Evolutionary conservation across 257 asterid genomes (phyloP).

Genomic region (Ligustrum vulgare): DNA sequence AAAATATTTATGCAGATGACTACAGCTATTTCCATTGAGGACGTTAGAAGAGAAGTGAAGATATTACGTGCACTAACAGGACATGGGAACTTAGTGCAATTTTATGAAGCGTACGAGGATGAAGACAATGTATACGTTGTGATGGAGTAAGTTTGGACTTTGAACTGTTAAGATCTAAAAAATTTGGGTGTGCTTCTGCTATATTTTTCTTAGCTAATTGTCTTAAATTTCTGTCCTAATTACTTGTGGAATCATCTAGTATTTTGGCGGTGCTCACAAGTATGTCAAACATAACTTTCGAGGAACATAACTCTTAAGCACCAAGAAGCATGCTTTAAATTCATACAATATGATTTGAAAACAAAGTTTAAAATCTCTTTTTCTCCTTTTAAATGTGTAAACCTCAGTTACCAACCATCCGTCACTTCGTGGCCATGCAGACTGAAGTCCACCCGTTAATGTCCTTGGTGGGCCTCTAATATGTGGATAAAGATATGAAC

Average conservation of each 20-base stretch:
- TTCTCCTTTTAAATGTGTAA: neutral
- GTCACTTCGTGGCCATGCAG: neutral
- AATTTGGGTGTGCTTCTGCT: neutral
- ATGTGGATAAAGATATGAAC: neutral
- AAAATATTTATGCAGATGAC: conserved; percentile 52
- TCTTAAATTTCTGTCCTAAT: neutral
- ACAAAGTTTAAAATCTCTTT: neutral
- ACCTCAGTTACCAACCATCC: neutral
- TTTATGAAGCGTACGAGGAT: conserved; percentile 67
- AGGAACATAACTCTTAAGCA: neutral
- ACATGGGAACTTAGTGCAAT: conserved; percentile 60
- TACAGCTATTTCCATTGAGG: conserved; percentile 68
- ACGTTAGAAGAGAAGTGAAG: conserved; percentile 67
- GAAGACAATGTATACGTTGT: conserved; percentile 61
- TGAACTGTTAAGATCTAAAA: neutral
- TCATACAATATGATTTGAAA: neutral
- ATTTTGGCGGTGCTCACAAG: neutral
- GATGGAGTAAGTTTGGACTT: conserved; percentile 58
- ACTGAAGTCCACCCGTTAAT: neutral
- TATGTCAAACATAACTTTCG: neutral
- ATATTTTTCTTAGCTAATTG: neutral
- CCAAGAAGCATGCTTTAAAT: neutral
- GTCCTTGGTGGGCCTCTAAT: neutral
- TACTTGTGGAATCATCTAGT: neutral
- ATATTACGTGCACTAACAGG: conserved; percentile 64